Evolutionary conservation across 2,329 filamentous ascomycete species (phyloP).

Genomic region (Ascochyta fabae): DNA sequence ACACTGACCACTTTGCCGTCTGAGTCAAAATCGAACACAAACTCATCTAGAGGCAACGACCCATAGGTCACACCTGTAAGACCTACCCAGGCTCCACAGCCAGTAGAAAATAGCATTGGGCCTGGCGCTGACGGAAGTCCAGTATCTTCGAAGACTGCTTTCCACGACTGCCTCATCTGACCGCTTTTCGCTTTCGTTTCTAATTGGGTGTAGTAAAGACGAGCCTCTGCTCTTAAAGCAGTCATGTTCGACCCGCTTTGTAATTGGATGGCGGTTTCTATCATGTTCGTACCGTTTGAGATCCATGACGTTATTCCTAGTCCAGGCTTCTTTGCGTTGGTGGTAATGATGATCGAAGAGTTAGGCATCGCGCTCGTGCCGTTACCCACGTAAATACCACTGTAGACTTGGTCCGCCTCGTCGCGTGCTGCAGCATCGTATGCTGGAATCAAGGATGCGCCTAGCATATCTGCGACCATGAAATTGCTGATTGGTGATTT

Average conservation of each 20-base stretch:
- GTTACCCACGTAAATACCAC: slow-evolving; percentile 33
- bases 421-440: slow-evolving; percentile 38
- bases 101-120: slow-evolving; percentile 27
- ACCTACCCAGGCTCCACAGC: slow-evolving; percentile 33
- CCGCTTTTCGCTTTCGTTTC: slow-evolving; percentile 19
- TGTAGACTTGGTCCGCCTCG: slow-evolving; percentile 35
- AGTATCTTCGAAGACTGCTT: slow-evolving; percentile 33
- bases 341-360: slow-evolving; percentile 37
- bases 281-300: slow-evolving; percentile 43
- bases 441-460: slow-evolving; percentile 25
- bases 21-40: slow-evolving; percentile 31
- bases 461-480: slow-evolving; percentile 17
- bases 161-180: slow-evolving; percentile 25
- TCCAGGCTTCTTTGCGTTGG: slow-evolving; percentile 33
- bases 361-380: slow-evolving; percentile 19
- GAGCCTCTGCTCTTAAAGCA: slow-evolving; percentile 16
- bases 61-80: slow-evolving; percentile 33
- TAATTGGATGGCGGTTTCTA: slow-evolving; percentile 23
- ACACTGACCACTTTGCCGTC: slow-evolving; percentile 30
- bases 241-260: slow-evolving; percentile 13
- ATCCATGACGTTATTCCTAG: slow-evolving; percentile 41
- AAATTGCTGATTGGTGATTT: slow-evolving; percentile 10
- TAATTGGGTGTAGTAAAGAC: slow-evolving; percentile 34
- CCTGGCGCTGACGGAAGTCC: slow-evolving; percentile 17
- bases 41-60: slow-evolving; percentile 32